Base-by-base conservation (phyloP, 208 protist species). In the Crithidia sp. region DNA sequence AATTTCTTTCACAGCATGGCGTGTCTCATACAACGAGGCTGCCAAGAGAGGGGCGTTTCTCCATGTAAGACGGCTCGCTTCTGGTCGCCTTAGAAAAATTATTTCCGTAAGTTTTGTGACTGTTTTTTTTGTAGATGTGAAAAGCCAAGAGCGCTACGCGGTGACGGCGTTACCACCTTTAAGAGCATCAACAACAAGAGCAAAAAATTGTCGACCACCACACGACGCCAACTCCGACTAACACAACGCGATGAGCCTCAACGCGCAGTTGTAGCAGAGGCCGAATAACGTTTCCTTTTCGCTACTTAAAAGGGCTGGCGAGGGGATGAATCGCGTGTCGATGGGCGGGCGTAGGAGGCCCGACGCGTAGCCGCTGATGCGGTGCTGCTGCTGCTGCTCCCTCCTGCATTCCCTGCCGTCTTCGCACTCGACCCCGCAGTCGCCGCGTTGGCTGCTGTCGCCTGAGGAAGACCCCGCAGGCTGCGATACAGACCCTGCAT, bases 281-380 rank as follows among this genome's bases (percentile, higher is more conserved):
- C 28, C 28, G 28, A 28, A 28, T 28, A 28, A 28, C 28, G 28
- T 55, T 17, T 55, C 12, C 50, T 55, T 55, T 2, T 49, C 45
- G 45, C 45, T 49, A 0, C 45, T 61, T 36, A 75, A 45, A 75
- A 67, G 3, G 58, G 53, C 19, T 53, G 58, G 3, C 63, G 44
- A 0, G 56, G 43, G 19, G n/a, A 3, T 37, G 56, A 6, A 3
- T 41, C 4, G 55, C 47, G 16, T 28, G 62, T 44, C 14, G 63
- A 39, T 17, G 67, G 2, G 19, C 65, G 55, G 37, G 78, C 52
- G 63, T 85, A 85, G 43, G 80, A 71, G 4, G 80, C 66, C 4
- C 80, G 69, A 2, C 62, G 70, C n/a, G 28, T 28, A 28, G 28
- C 28, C 28, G 28, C 28, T 28, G 28, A 28, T 17, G 40, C 19